Base-by-base conservation (phyloP, 768 basidiomycete genomes). In the Podaxis mareebaensis region DNA sequence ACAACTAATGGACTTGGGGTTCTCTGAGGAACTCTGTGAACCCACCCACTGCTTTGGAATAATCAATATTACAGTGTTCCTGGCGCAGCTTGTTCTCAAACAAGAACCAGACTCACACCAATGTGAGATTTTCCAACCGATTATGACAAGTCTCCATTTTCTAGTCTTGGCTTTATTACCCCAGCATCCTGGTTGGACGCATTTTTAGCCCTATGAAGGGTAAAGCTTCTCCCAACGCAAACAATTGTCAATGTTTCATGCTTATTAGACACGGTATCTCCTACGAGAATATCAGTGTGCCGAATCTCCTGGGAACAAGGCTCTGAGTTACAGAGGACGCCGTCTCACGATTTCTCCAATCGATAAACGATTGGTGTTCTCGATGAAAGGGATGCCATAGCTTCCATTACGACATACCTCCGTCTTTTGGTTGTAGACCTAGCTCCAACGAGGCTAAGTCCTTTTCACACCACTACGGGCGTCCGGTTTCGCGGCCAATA, bases 271-370 rank as follows among this genome's bases (percentile, higher is more conserved):
- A 20, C 26, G 10, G 39, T 26, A 3, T 48, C 40, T 6, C 28
- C 17, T 17, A 20, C 17, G 17, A 24, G 51, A 40, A 30, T 26
- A 38, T 40, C 49, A 39, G 5, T 17, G 33, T 52, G 48, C 49
- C 48, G 49, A 60, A 52, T 46, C 33, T 40, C 33, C 1, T 52
- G 48, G n/a, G n/a, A 24, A 13, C 26, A 11, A 40, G 26, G 39
- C 26, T 51, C 7, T 22, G 33, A n/a, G 38, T 38, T 55, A 4
- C 36, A 55, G 39, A 38, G 38, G 39, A 20, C 36, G n/a, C n/a
- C 51, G 33, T 55, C 61, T 20, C 61, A 55, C 44, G 61, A 24
- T 48, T 36, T 38, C 59, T 53, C 61, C 61, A 48, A 48, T 12
- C 17, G 53, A 55, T 48, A 15, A 42, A 26, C 38, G 20, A 38